Base-by-base conservation (phyloP, 371 early-diverging fungal genomes). In the Blastocladiella emersonii region DNA sequence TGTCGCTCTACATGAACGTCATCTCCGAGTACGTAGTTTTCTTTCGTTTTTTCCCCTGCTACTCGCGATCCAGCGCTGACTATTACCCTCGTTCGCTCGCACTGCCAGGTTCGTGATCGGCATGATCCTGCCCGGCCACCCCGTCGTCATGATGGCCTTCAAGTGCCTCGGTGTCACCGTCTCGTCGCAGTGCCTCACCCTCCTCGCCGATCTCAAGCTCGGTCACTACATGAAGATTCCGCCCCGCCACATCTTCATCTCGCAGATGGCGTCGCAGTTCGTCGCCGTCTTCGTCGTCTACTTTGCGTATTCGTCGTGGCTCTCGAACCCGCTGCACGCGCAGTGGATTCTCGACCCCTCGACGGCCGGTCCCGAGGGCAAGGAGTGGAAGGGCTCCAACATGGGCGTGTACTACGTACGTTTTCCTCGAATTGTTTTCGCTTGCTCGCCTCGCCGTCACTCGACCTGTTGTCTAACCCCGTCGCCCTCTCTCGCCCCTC, bases 91-190 rank as follows among this genome's bases (percentile, higher is more conserved):
- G n/a, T n/a, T n/a, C n/a, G n/a, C n/a, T n/a, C n/a, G n/a, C n/a
- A n/a, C n/a, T n/a, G n/a, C n/a, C n/a, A n/a, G n/a, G n/a, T 74
- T 84, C 64, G 69, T 86, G 13, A 76, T 75, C n/a, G 86, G 86
- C 43, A 73, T 76, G n/a, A 75, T 84, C 17, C 69, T 77, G 13
- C 84, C 84, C 27, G 86, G 86, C 44, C 67, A 69, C n/a, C 74
- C 81, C n/a, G 77, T 87, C 48, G 88, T 85, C 37, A 80, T 81
- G 68, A 72, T 76, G 27, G 75, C 78, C 19, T 81, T 83, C 72
- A 79, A 78, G 70, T 70, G 68, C 4, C 74, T 78, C 61, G 78
- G 83, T 19, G 72, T 73, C 59, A 75, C 76, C 8, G 77, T 83
- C 1, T 73, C 82, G 66, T 17, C 17, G 51, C 51, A 51, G 30